A percentile compares a stretch with the other conserved stretches of the same genome.
Conservation (phyloP, 495 filamentous ascomycete species). For the Chaetomium fimeti region DNA sequence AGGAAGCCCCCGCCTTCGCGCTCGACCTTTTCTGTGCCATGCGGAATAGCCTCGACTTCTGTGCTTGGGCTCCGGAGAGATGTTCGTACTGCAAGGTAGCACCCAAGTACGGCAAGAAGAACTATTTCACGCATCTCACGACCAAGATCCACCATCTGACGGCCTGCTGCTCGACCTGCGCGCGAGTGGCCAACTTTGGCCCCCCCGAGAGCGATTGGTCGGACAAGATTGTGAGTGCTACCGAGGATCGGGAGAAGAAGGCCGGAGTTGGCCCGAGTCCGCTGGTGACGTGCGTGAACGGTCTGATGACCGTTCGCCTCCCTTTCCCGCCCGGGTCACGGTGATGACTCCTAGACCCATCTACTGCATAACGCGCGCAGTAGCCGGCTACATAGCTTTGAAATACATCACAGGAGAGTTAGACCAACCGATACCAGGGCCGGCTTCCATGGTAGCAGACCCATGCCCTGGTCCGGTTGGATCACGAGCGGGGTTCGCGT, state of each 20-base stretch:
- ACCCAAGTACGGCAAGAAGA: slow-evolving; percentile 20
- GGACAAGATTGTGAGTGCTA: slow-evolving; percentile 7
- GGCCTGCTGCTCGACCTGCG: slow-evolving; percentile 22
- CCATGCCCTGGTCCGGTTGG: too few species aligned
- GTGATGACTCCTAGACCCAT: neutral
- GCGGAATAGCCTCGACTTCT: slow-evolving; percentile 26
- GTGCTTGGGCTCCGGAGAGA: slow-evolving; percentile 19
- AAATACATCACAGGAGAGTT: too few species aligned
- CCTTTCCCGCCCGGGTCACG: neutral
- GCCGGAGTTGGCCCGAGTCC: neutral
- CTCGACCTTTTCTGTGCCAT: slow-evolving; percentile 30
- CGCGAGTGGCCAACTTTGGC: slow-evolving; percentile 15
- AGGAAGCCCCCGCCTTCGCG: slow-evolving; percentile 16
- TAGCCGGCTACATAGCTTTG: too few species aligned
- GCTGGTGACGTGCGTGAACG: neutral
- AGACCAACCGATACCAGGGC: too few species aligned
- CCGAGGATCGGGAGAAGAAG: neutral
- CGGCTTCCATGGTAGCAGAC: too few species aligned
- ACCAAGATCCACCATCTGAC: slow-evolving; percentile 21
- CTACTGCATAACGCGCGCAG: too few species aligned
- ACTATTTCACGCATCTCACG: slow-evolving; percentile 28
- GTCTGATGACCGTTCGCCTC: neutral
- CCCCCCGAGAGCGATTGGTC: slow-evolving; percentile 20
- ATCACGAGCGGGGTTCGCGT: too few species aligned
- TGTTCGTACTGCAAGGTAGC: slow-evolving; percentile 27